Conservation (phyloP, 1,284 basidiomycete species). For the Trichosporon sp. region DNA sequence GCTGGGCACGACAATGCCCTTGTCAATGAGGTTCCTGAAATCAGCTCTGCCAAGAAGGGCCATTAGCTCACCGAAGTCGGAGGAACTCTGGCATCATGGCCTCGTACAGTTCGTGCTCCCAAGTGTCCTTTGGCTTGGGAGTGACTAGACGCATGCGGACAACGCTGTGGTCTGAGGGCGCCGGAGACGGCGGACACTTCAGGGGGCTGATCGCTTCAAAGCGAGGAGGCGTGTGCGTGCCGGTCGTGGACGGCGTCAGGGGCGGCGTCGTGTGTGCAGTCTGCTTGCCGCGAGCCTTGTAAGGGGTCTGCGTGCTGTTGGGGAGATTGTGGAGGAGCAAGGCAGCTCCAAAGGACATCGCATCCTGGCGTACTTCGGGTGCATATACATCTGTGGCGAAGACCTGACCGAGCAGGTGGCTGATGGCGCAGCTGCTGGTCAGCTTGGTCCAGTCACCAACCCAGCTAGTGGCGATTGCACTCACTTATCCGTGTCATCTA, state of each 20-base stretch:
- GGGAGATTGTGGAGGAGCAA: background rate
- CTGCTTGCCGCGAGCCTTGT: background rate
- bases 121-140: constrained; percentile 1
- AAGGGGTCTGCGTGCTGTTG: background rate
- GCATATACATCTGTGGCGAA: constrained; percentile 6
- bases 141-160: background rate
- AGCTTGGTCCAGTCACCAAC: no score
- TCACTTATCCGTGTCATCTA: constrained; percentile 7
- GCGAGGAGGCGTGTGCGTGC: background rate
- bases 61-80: constrained; percentile 4
- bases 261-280: background rate
- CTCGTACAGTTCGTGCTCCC: constrained; percentile 9
- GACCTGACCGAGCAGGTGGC: constrained; percentile 8
- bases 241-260: background rate
- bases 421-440: constrained; percentile 2
- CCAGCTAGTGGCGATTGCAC: background rate
- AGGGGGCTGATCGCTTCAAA: background rate
- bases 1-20: background rate
- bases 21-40: background rate
- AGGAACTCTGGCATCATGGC: constrained; percentile 10
- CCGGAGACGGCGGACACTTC: background rate
- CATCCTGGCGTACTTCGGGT: background rate
- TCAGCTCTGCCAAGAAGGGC: background rate
- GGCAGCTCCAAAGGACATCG: background rate
- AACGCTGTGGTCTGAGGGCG: background rate